Evolutionary conservation across 305 asterid genomes (phyloP).

Genomic region (Galium porrigens): DNA sequence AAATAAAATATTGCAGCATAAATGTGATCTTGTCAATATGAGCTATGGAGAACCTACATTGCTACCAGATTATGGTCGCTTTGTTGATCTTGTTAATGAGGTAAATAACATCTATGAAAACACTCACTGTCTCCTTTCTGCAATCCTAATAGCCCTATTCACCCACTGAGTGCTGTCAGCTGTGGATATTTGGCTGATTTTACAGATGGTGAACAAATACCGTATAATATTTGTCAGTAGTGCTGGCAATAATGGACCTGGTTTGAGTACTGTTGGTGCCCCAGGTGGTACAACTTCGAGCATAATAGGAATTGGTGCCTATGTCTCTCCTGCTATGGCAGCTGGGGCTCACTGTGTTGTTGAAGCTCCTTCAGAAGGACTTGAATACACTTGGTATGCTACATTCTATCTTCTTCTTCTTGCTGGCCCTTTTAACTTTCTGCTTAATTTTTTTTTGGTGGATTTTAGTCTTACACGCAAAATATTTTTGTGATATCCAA

Average conservation of each 20-base stretch:
- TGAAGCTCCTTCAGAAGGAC: conserved; percentile 88
- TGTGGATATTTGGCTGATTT: not conserved
- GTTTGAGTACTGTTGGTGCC: conserved; percentile 89
- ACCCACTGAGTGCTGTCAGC: not conserved
- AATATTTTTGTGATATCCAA: not conserved
- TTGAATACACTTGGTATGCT: conserved; percentile 83
- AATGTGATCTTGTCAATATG: conserved; percentile 93
- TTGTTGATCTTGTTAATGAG: conserved; percentile 90
- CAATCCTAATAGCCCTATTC: not conserved
- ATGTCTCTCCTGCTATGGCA: conserved; percentile 95
- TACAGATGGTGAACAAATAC: conserved; percentile 79
- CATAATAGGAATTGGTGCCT: conserved; percentile 93
- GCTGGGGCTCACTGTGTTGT: conserved; percentile 86
- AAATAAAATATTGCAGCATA: conserved; percentile 45
- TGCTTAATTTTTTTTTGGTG: not conserved
- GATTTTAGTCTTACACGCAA: not conserved
- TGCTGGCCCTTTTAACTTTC: not conserved
- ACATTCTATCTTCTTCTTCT: conserved; percentile 3
- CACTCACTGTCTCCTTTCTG: conserved; percentile 22
- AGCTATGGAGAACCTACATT: conserved; percentile 85
- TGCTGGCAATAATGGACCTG: conserved; percentile 93
- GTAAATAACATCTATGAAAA: conserved; percentile 24
- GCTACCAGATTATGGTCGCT: conserved; percentile 94
- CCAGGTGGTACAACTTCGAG: conserved; percentile 98
- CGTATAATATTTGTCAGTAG: conserved; percentile 75